phyloP scores from a whole-genome alignment of 208 protist species.

The Jaenimonas drosophilae region DNA sequence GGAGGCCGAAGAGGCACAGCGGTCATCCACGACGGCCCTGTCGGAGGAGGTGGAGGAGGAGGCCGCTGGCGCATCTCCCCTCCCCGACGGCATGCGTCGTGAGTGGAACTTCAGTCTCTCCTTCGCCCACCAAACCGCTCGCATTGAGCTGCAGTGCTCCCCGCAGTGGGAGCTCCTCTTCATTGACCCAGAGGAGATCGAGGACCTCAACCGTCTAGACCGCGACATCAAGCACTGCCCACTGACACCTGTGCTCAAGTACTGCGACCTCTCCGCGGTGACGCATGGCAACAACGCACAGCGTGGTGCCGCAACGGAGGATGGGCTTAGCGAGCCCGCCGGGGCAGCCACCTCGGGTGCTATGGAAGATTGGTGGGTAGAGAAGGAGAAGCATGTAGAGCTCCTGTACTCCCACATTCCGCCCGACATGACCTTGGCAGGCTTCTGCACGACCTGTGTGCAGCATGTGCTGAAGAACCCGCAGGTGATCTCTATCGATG shows the following conservation, averaged over 20 bases:
- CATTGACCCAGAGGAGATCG: constrained; percentile 62
- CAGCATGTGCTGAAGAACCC: constrained; percentile 60
- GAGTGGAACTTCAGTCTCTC: constrained; percentile 83
- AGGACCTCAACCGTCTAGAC: constrained; percentile 29
- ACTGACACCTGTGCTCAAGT: constrained; percentile 41
- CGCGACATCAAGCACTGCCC: constrained; percentile 44
- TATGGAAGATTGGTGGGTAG: constrained; percentile 41
- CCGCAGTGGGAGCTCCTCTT: constrained; percentile 77
- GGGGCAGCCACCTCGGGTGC: background rate
- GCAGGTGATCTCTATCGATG: constrained; percentile 67
- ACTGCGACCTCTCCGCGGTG: constrained; percentile 49
- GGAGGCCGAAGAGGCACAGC: background rate
- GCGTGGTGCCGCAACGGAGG: background rate
- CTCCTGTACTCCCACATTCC: constrained; percentile 67
- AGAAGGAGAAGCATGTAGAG: constrained; percentile 65
- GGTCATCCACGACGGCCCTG: background rate
- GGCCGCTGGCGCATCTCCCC: background rate
- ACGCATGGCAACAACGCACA: constrained; percentile 1
- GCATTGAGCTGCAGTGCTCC: constrained; percentile 48
- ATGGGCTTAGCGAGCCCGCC: background rate
- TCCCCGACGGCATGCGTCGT: constrained; percentile 60
- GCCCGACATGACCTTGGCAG: constrained; percentile 39
- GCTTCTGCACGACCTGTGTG: constrained; percentile 63
- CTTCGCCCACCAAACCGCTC: constrained; percentile 57
- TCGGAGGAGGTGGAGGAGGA: background rate